Percentiles rank a stretch among this genome's conserved stretches.
These are phyloP conservation scores for Colletotrichum kahawae DNA, from an alignment of 2,329 filamentous ascomycete genomes.

Conservation along the genomic window DNA sequence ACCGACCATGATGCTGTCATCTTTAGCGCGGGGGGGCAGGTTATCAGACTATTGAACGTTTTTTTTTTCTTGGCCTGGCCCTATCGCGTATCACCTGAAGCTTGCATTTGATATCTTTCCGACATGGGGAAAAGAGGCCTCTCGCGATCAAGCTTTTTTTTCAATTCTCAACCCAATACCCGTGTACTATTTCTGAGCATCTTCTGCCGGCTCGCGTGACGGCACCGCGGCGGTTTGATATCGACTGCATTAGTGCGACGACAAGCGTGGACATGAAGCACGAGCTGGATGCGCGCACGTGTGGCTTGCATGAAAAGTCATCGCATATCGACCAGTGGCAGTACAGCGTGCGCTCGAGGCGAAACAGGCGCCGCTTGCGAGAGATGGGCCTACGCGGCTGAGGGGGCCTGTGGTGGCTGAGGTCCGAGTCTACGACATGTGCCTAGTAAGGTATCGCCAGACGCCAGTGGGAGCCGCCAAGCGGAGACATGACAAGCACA, in stretches of 20 bases:
- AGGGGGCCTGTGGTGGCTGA: fast-evolving
- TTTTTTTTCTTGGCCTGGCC: background rate
- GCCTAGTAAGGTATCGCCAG: fast-evolving
- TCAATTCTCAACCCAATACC: background rate
- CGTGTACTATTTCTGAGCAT: background rate
- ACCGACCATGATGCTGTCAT: background rate
- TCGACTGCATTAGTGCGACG: background rate
- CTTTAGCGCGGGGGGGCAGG: background rate
- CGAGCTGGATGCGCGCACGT: background rate
- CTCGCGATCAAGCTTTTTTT: background rate
- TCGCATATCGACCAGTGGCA: background rate
- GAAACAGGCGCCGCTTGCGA: background rate
- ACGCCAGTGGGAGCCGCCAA: background rate
- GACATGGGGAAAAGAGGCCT: background rate
- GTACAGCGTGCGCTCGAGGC: background rate
- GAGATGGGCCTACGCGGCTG: background rate
- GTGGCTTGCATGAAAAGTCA: background rate
- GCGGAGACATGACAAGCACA: background rate
- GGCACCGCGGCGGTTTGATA: fast-evolving
- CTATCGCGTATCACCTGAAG: background rate
- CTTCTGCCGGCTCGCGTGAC: background rate
- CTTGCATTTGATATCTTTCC: background rate
- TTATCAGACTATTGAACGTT: background rate
- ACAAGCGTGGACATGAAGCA: background rate
- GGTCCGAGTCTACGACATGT: fast-evolving